These are phyloP conservation scores for Yamadazyma sp. DNA, from an alignment of 1,139 yeast genomes.

Conservation along the genomic window DNA sequence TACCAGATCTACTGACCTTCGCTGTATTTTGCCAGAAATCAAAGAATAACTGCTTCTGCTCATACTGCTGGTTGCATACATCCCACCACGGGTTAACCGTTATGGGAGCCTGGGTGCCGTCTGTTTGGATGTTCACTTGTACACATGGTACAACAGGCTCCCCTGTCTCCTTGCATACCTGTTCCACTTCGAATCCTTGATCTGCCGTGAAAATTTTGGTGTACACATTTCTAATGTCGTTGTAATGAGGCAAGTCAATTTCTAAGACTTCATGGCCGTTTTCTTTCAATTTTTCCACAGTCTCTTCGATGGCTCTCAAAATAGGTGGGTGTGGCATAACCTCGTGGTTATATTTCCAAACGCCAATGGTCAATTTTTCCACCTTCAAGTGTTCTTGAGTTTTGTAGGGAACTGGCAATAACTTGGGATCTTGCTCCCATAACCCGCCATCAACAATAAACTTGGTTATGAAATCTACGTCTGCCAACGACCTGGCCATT, in stretches of 20 bases:
- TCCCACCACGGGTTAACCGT: constrained; percentile 33
- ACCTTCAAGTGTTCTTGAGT: constrained; percentile 1
- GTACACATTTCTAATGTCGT: too few species aligned
- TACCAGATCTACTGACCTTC: constrained; percentile 22
- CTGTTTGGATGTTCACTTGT: background rate
- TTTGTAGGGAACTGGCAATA: constrained; percentile 18
- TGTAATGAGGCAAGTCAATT: constrained; percentile 12
- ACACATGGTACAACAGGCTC: background rate
- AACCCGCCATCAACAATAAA: constrained; percentile 18
- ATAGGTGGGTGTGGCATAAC: constrained; percentile 20
- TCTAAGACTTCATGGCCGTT: constrained; percentile 20
- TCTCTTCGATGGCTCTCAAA: constrained; percentile 15
- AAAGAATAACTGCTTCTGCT: constrained; percentile 27
- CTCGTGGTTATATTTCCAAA: constrained; percentile 14
- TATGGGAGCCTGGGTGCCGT: constrained; percentile 11
- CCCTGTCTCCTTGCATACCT: background rate
- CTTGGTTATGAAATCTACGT: constrained; percentile 23
- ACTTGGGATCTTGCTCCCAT: constrained; percentile 17
- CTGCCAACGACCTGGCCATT: constrained; percentile 22
- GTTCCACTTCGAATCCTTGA: background rate
- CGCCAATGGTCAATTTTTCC: constrained; percentile 16
- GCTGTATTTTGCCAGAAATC: constrained; percentile 28
- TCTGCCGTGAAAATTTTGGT: background rate
- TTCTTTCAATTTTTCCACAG: constrained; percentile 10
- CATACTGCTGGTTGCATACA: constrained; percentile 25